Conservation (phyloP, 108 stramenopile genomes). For the Ochromonas danica region DNA sequence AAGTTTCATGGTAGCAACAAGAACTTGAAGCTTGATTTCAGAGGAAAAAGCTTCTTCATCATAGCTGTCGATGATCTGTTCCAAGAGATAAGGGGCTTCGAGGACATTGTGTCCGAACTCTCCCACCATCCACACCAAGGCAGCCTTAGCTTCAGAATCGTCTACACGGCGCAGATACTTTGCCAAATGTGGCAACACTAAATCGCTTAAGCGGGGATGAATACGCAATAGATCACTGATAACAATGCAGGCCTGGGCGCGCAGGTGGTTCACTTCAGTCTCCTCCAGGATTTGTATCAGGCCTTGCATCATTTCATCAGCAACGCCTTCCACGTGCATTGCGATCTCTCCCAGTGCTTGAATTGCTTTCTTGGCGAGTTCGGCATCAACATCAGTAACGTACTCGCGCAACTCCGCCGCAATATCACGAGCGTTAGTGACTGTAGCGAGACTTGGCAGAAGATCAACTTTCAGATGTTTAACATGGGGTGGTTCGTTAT, state of each 20-base stretch:
- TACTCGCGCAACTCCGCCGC: slow-evolving; percentile 89
- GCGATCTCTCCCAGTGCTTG: slow-evolving; percentile 84
- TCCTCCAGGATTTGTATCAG: slow-evolving; percentile 80
- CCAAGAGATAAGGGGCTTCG: slow-evolving; percentile 95
- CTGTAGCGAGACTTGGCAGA: slow-evolving; percentile 81
- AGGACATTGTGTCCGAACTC: slow-evolving; percentile 85
- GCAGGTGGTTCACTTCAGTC: slow-evolving; percentile 70
- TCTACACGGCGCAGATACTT: slow-evolving; percentile 69
- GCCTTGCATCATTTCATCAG: slow-evolving; percentile 73
- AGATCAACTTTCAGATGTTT: slow-evolving; percentile 89
- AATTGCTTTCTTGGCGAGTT: slow-evolving; percentile 77
- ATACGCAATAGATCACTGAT: slow-evolving; percentile 73
- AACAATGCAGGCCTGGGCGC: slow-evolving; percentile 77
- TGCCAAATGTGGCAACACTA: slow-evolving; percentile 75
- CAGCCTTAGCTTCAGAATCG: slow-evolving; percentile 77
- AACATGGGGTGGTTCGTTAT: slow-evolving; percentile 89
- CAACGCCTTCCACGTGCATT: slow-evolving; percentile 67
- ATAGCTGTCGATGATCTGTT: slow-evolving; percentile 62
- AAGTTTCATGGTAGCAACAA: slow-evolving; percentile 84
- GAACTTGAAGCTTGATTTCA: slow-evolving; percentile 77
- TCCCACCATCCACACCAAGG: slow-evolving; percentile 88
- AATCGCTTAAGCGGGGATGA: slow-evolving; percentile 66
- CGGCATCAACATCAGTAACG: slow-evolving; percentile 74
- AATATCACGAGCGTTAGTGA: slow-evolving; percentile 82
- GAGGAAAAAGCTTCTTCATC: slow-evolving; percentile 42